Evolutionary conservation across 768 basidiomycete species (phyloP), one percentile per base, ranked within the genome.

Genomic region (Auriscalpium microsporum): DNA sequence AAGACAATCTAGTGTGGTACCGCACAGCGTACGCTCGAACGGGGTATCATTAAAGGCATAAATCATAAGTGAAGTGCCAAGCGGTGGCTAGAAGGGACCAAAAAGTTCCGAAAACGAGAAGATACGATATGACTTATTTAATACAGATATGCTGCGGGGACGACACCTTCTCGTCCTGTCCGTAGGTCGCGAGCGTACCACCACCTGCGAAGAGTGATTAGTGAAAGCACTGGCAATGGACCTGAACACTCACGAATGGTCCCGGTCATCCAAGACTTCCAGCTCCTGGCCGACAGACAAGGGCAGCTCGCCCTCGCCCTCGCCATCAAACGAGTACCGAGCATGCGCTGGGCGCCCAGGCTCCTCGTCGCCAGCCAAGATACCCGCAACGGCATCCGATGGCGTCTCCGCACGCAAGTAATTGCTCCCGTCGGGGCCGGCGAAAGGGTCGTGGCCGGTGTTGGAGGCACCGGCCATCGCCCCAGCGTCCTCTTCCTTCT

Each of bases 101-200:
- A 38, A 37, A 54, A 52, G 45, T 40, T 42, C 53, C n/a, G 16
- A 52, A 62, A 37, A 28, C 48, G 45, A 23, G 44, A 11, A 50
- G 69, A 16, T 48, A 52, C 60, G 52, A 40, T 53, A 56, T 53
- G 54, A 49, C 49, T 51, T 56, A 58, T 64, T 80, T 77, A 92
- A 73, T 90, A 91, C 72, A 91, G 76, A 77, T 94, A 97, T 55
- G 90, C 83, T 44, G 91, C 88, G 9, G 94, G 94, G 50, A 96
- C 89, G 35, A 94, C 88, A 11, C 94, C 94, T 71, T 94, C 90
- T 49, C 76, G 79, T 9, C 92, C 89, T 48, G 86, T 84, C 51
- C 80, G 79, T 19, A 81, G 73, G 68, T 94, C 90, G 35, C 91
- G 81, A 51, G 86, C 90, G 64, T 89, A 94, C 94, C 93, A 96